A percentile compares a stretch with the other conserved stretches of the same genome.
Conservation (phyloP, 2,329 filamentous ascomycete genomes). For the Epichloe elymi region DNA sequence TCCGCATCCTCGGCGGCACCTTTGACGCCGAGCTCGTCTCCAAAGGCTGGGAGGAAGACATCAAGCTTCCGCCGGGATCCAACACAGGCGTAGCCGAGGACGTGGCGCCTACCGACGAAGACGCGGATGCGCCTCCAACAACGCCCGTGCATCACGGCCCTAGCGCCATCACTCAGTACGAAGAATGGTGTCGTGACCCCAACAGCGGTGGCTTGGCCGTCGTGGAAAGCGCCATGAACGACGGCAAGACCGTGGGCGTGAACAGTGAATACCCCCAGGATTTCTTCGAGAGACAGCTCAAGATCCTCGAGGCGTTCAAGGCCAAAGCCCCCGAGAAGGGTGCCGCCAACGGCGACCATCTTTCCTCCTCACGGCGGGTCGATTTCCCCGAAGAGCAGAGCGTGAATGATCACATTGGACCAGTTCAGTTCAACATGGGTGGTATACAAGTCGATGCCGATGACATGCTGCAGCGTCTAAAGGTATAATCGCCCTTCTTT, state of each 20-base stretch:
- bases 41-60: slow-evolving; percentile 73
- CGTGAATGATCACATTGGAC: slow-evolving; percentile 72
- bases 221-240: slow-evolving; percentile 26
- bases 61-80: slow-evolving; percentile 41
- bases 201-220: slow-evolving; percentile 42
- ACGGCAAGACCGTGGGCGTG: slow-evolving; percentile 20
- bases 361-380: slow-evolving; percentile 12
- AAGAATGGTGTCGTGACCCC: slow-evolving; percentile 66
- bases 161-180: slow-evolving; percentile 59
- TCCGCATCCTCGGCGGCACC: slow-evolving; percentile 76
- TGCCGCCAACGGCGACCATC: slow-evolving; percentile 12
- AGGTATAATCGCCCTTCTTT: slow-evolving; percentile 38
- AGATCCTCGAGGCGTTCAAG: slow-evolving; percentile 54
- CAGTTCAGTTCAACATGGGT: slow-evolving; percentile 96
- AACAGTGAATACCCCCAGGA: slow-evolving; percentile 53
- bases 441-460: slow-evolving; percentile 94
- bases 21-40: slow-evolving; percentile 86
- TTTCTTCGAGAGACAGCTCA: slow-evolving; percentile 64
- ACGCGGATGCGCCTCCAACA: slow-evolving; percentile 8
- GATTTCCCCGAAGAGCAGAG: slow-evolving; percentile 30
- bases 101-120: slow-evolving; percentile 10
- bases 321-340: slow-evolving; percentile 39
- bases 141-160: background rate
- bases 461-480: slow-evolving; percentile 77
- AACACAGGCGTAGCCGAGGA: slow-evolving; percentile 11